These are phyloP conservation scores for Globisporangium nunn DNA, from an alignment of 352 stramenopile genomes.

Conservation along the genomic window DNA sequence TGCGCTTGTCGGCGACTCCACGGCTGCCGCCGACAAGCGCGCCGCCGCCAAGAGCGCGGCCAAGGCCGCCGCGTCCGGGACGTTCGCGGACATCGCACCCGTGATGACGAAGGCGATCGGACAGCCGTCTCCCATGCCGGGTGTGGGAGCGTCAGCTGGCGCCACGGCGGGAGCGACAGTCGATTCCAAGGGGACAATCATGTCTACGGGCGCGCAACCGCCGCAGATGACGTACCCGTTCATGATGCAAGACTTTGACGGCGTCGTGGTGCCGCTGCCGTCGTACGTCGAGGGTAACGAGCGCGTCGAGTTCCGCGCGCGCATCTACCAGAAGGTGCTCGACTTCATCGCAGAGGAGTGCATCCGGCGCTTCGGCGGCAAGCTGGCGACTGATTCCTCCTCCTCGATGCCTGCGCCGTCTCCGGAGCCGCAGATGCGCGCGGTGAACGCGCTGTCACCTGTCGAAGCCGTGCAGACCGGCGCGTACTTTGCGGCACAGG, in stretches of 20 bases:
- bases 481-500: neutral
- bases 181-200: conserved; percentile 14
- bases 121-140: neutral
- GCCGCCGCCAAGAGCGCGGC: neutral
- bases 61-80: neutral
- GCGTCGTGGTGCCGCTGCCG: conserved; percentile 69
- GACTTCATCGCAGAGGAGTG: conserved; percentile 83
- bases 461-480: neutral
- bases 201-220: conserved; percentile 42
- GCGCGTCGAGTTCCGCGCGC: conserved; percentile 63
- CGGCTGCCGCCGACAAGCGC: neutral
- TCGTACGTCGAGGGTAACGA: conserved; percentile 71
- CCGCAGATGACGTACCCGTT: conserved; percentile 46
- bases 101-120: conserved; percentile 3
- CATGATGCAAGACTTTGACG: conserved; percentile 70
- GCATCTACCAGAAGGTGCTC: conserved; percentile 77
- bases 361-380: conserved; percentile 38
- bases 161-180: neutral
- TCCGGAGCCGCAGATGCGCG: neutral
- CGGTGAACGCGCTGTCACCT: neutral
- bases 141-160: too few species aligned
- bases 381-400: neutral
- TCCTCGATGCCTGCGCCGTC: neutral
- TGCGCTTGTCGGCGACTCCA: neutral
- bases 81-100: conserved; percentile 8